These are phyloP conservation scores for Penium margaritaceum DNA, from an alignment of 139 green algal genomes.

Conservation along the genomic window DNA sequence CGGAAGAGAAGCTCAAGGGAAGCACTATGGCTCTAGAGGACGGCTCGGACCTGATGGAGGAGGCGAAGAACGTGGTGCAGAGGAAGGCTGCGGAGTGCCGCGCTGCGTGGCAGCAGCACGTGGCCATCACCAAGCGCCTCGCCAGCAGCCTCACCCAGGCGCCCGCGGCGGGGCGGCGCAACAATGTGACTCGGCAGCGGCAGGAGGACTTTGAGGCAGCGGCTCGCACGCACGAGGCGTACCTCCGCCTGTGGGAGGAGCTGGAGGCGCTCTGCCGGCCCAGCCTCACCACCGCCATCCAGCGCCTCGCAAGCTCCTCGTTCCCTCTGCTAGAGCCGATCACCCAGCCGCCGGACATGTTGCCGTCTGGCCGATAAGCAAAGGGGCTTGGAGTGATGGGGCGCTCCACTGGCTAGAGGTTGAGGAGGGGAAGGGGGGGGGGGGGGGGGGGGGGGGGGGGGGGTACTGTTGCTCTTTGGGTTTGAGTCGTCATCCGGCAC, in stretches of 20 bases:
- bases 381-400: too few relatives aligned
- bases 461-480: too few relatives aligned
- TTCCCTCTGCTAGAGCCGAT: too few relatives aligned
- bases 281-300: neutral
- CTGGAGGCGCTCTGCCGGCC: neutral
- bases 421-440: too few relatives aligned
- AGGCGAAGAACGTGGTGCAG: neutral
- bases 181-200: neutral
- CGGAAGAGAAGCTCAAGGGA: neutral
- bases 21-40: neutral
- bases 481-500: too few relatives aligned
- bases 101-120: neutral
- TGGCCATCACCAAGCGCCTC: neutral
- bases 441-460: too few relatives aligned
- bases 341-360: too few relatives aligned
- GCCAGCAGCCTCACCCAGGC: neutral
- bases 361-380: too few relatives aligned
- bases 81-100: neutral
- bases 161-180: neutral
- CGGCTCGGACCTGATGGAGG: neutral
- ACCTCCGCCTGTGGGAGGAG: neutral
- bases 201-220: neutral
- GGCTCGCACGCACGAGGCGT: neutral
- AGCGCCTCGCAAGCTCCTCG: neutral
- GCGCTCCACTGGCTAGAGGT: too few relatives aligned